Base-by-base conservation (phyloP, 169 alveolate species). In the Plasmodium ovale region DNA sequence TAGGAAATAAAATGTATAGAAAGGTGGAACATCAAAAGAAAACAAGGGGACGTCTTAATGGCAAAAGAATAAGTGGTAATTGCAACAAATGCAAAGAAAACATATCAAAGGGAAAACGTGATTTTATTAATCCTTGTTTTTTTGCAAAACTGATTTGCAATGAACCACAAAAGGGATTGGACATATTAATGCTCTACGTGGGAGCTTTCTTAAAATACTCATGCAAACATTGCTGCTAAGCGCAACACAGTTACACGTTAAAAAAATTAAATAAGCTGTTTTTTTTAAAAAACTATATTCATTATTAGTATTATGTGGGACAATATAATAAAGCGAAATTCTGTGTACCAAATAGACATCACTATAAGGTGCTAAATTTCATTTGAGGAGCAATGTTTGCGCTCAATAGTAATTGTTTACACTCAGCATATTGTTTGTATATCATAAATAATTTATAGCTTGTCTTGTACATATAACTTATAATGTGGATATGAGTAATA, bases 141-240 rank as follows among this genome's bases (percentile, higher is more conserved):
- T 65, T 65, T 7, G 73, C 54, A 14, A 14, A 65, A 37, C 35
- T 65, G 54, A 35, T 65, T 1, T 65, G 29, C 33, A 33, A 25
- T 6, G 58, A 65, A 35, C 73, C 73, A 65, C 56, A 16, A 65
- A 65, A 65, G 21, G 73, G 56, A 35, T 14, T 65, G 29, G 73
- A 33, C 19, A 65, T 65, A 65, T 0, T 33, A 37, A 65, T 65
- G 73, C 73, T 65, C 35, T 65, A 65, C 35, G 59, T 27, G 23
- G 73, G 73, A 14, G 73, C 58, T 33, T 65, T 65, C 35, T 37
- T 35, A 35, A 65, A 65, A 35, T 65, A 65, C 35, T 16, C 31
- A 3, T 12, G 27, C 35, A 5, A 39, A 39, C 9, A n/a, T 39
- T 9, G 9, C 9, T 39, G 9, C 51, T 6, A 39, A 39, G 9